A percentile compares a stretch with the other conserved stretches of the same genome.
These are phyloP conservation scores for Claviceps fusiformis DNA, from an alignment of 2,329 filamentous ascomycete species.

Conservation along the genomic window DNA sequence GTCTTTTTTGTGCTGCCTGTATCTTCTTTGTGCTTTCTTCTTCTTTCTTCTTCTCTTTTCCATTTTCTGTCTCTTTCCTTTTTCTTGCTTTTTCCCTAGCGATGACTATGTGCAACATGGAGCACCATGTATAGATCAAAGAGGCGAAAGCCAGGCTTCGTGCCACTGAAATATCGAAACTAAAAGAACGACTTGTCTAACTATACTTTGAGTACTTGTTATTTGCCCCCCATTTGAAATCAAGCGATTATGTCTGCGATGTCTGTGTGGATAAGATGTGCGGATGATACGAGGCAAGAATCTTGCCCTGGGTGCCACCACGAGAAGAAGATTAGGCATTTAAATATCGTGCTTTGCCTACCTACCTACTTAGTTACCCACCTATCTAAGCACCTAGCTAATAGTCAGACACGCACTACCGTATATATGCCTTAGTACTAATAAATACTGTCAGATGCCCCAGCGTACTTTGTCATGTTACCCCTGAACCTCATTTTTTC, in stretches of 20 bases:
- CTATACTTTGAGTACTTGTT: background rate
- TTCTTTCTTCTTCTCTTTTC: background rate
- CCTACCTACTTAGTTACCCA: background rate
- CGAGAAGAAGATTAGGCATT: background rate
- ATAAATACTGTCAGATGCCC: too few relatives aligned
- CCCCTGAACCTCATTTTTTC: too few relatives aligned
- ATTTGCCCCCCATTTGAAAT: too few relatives aligned
- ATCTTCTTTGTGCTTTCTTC: background rate
- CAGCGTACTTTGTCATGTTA: too few relatives aligned
- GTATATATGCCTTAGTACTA: too few relatives aligned
- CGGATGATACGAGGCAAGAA: background rate
- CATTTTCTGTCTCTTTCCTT: background rate
- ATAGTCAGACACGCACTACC: too few relatives aligned
- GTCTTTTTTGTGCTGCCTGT: background rate
- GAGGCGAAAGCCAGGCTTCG: conserved; percentile 4
- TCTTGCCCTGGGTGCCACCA: background rate
- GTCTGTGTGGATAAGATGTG: background rate
- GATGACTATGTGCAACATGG: background rate
- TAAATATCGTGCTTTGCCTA: background rate
- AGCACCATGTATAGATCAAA: conserved; percentile 6
- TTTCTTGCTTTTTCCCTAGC: background rate
- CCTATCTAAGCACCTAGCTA: too few relatives aligned
- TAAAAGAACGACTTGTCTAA: background rate
- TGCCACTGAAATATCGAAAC: background rate
- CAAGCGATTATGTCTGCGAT: too few relatives aligned